These are phyloP conservation scores for Sphenostylis stenocarpa DNA, from an alignment of 306 rosid genomes.

Conservation along the genomic window DNA sequence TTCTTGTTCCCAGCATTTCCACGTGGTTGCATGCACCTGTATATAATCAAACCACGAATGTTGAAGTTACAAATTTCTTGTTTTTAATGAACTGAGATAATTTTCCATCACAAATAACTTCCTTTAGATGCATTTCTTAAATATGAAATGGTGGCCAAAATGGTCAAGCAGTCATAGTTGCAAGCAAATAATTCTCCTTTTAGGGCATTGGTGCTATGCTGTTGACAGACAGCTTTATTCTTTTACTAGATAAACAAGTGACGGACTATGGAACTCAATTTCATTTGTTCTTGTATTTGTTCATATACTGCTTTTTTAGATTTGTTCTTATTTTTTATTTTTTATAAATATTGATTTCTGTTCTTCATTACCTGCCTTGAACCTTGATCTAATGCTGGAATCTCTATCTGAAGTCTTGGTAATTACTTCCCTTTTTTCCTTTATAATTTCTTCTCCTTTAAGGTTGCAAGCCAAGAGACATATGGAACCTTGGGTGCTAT, in stretches of 20 bases:
- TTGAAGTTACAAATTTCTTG: not conserved
- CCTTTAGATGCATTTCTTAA: not conserved
- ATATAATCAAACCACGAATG: not conserved
- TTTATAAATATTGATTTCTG: conserved; percentile 9
- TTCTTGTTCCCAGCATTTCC: not conserved
- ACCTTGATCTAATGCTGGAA: conserved; percentile 30
- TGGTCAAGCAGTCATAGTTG: not conserved
- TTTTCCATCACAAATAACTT: not conserved
- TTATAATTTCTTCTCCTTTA: conserved; percentile 39
- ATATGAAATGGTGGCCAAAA: not conserved
- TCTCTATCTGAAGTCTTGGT: conserved; percentile 25
- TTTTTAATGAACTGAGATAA: not conserved
- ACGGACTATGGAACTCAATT: not conserved
- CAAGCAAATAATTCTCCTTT: not conserved
- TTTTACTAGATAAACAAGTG: not conserved
- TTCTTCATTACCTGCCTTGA: conserved; percentile 1
- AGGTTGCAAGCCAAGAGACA: conserved; percentile 99
- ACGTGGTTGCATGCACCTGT: not conserved
- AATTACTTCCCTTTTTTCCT: not conserved
- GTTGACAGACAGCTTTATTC: not conserved
- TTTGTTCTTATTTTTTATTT: not conserved
- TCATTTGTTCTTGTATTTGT: not conserved
- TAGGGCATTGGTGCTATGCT: not conserved
- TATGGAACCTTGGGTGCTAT: conserved; percentile 98
- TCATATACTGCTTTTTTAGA: not conserved